Evolutionary conservation across 2,329 filamentous ascomycete genomes (phyloP), one percentile per base, ranked within the genome.

Genomic region (Ophiosphaerella herpotricha): DNA sequence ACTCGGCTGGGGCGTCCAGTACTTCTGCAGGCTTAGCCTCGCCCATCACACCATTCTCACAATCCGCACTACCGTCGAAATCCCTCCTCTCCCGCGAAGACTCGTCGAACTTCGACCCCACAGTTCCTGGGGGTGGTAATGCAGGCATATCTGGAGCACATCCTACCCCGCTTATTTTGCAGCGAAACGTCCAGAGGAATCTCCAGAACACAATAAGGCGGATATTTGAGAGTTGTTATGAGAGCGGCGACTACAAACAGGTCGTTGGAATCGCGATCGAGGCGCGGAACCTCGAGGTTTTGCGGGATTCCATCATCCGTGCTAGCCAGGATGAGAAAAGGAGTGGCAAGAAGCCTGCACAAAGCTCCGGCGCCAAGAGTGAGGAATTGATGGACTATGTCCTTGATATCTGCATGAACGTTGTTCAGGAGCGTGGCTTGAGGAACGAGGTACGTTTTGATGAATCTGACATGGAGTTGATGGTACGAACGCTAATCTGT

Each of bases 371-470:
- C 41, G 81, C 83, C 3, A 84, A 87, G 24, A 88, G 91, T 14
- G 92, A 97, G 70, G 93, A 97, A 71, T 77, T 99, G 49, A 94
- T 99, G 87, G 94, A 99, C 63, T 99, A 99, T 68, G 89, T 94
- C 16, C 78, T 99, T 54, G 86, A 92, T 61, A 95, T 99, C 60
- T 97, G 93, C 80, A 96, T 99, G 91, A 92, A 95, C 55, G 88
- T 97, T 53, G 91, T 99, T 14, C 94, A 97, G 75, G 94, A 99
- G 77, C 85, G 93, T 45, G 86, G 87, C 40, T 84, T 97, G 67
- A 86, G 94, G 55, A 86, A 86, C 63, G 83, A 87, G 77, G 81
- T 83, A 75, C 47, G 70, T 46, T 11, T 6, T 31, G 5, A 9
- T 16, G 24, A 7, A 36, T 16, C 38, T 4, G 6, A 14, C 2